A percentile compares a stretch with the other conserved stretches of the same genome.
Conservation (phyloP, 345 rosid genomes). For the Linum trigynum region DNA sequence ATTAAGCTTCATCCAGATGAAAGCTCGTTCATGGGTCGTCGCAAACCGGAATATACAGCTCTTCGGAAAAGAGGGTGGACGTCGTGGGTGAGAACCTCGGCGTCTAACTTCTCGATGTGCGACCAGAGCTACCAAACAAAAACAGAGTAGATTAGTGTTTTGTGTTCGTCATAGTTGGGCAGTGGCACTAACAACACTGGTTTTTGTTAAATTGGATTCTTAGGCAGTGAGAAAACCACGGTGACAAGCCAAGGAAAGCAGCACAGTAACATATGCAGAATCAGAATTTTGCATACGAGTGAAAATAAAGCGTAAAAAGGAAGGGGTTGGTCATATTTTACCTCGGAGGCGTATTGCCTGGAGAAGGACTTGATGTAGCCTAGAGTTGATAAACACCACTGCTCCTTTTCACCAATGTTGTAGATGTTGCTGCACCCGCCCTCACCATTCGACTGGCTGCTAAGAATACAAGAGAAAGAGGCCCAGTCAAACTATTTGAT, state of each 20-base stretch:
- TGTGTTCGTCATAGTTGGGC: neutral
- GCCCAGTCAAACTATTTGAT: neutral
- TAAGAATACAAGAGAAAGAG: neutral
- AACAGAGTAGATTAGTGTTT: slow-evolving; percentile 3
- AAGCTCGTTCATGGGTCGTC: slow-evolving; percentile 21
- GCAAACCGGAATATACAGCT: slow-evolving; percentile 62
- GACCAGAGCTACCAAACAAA: slow-evolving; percentile 63
- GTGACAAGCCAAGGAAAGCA: neutral
- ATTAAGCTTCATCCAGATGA: slow-evolving; percentile 6
- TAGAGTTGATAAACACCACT: slow-evolving; percentile 89
- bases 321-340: slow-evolving; percentile 17
- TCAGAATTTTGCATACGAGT: neutral
- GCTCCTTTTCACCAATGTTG: slow-evolving; percentile 67
- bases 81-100: slow-evolving; percentile 49
- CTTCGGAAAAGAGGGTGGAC: slow-evolving; percentile 65
- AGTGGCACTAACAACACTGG: too few relatives aligned
- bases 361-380: slow-evolving; percentile 83
- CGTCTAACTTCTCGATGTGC: slow-evolving; percentile 65
- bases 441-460: slow-evolving; percentile 49
- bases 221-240: too few relatives aligned
- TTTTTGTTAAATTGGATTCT: too few relatives aligned
- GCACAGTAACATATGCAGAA: neutral
- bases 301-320: neutral
- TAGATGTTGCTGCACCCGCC: slow-evolving; percentile 18
- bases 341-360: slow-evolving; percentile 91